A percentile compares a stretch with the other conserved stretches of the same genome.
Evolutionary conservation across 2,329 filamentous ascomycete genomes (phyloP).

Genomic region (Aspergillus luchuensis): DNA sequence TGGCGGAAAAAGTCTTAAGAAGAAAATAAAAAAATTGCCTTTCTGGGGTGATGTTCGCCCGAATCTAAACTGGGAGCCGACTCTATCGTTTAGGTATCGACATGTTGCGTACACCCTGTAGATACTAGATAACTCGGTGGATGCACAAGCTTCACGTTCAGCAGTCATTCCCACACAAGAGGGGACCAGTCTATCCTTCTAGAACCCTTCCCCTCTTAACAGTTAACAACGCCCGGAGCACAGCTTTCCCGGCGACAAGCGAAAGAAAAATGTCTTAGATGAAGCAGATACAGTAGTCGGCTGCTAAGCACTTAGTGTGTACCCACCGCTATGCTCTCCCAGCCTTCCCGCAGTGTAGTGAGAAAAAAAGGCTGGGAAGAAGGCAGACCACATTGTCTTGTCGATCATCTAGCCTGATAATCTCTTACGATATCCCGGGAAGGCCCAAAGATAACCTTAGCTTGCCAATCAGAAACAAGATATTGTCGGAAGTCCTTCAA

Average conservation of each 20-base stretch:
- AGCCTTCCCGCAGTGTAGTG: background rate
- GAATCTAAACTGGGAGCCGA: background rate
- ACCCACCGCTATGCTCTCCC: background rate
- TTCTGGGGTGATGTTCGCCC: background rate
- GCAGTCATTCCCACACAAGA: background rate
- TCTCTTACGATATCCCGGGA: background rate
- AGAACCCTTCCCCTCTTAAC: background rate
- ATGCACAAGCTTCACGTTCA: background rate
- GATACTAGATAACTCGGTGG: background rate
- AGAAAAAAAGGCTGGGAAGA: background rate
- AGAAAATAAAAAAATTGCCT: background rate
- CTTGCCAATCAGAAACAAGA: conserved; percentile 1
- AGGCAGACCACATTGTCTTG: conserved; percentile 3
- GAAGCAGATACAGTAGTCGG: conserved; percentile 1
- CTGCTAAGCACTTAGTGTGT: background rate
- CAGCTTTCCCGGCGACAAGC: background rate
- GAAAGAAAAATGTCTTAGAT: background rate
- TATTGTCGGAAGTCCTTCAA: background rate
- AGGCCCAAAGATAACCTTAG: background rate
- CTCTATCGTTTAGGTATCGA: background rate
- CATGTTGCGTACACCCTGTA: too few relatives aligned
- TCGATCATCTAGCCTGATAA: conserved; percentile 6
- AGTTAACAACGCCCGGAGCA: background rate
- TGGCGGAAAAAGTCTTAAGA: background rate
- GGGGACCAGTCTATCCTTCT: background rate